Evolutionary conservation across 495 filamentous ascomycete genomes (phyloP).

Genomic region (Chaetomium tenue): DNA sequence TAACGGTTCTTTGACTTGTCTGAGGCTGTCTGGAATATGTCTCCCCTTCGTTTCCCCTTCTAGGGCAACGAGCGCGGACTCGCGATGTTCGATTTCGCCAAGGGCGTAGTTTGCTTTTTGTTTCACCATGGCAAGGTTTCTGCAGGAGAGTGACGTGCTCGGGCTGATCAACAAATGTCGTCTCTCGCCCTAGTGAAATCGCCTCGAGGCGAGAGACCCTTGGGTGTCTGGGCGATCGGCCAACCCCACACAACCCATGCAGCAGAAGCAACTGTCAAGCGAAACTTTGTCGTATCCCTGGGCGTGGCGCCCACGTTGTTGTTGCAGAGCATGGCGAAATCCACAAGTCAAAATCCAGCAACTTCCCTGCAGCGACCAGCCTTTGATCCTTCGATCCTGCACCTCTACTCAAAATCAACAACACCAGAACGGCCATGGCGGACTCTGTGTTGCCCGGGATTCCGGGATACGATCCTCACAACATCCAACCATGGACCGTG

Average conservation of each 20-base stretch:
- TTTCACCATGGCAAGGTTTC: no score
- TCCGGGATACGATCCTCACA: constrained; percentile 17
- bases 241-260: background rate
- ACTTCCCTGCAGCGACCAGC: background rate
- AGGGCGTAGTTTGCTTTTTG: no score
- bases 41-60: no score
- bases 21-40: no score
- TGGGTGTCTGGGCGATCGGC: background rate
- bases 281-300: constrained; percentile 5
- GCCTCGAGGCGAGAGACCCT: background rate
- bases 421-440: background rate
- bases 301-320: constrained; percentile 1
- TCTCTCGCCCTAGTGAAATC: background rate
- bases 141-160: no score
- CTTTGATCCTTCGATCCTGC: background rate
- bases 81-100: no score
- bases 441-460: constrained; percentile 9
- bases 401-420: background rate
- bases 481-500: constrained; percentile 22
- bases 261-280: background rate
- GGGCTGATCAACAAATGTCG: no score
- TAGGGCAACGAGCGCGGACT: no score
- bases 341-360: background rate
- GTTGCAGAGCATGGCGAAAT: background rate
- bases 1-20: background rate